Conservation (phyloP, 2,329 filamentous ascomycete genomes). For the Ophiocordyceps robertsii region DNA sequence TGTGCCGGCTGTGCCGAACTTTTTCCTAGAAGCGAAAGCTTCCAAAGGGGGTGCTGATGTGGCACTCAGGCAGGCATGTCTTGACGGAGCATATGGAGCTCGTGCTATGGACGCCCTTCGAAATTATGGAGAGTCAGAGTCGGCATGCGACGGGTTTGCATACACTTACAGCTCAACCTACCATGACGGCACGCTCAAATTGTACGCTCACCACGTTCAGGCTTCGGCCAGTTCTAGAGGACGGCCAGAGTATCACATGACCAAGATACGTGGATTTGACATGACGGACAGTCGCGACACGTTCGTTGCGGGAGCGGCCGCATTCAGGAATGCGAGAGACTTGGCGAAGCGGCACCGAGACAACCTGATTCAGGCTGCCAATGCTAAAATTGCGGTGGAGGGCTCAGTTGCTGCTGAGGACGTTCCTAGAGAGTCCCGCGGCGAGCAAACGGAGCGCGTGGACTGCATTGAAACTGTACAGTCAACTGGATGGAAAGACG, state of each 20-base stretch:
- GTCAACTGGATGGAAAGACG: no score
- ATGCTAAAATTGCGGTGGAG: constrained; percentile 12
- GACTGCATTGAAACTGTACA: no score
- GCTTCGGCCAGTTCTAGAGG: constrained; percentile 13
- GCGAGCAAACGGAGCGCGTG: no score
- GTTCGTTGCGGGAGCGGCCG: constrained; percentile 19
- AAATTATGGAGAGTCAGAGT: constrained; percentile 15
- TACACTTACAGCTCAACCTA: constrained; percentile 24
- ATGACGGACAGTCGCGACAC: constrained; percentile 13
- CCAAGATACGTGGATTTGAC: constrained; percentile 11
- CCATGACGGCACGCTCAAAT: constrained; percentile 13
- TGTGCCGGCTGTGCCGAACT: constrained; percentile 21
- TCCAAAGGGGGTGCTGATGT: constrained; percentile 16
- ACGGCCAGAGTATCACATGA: constrained; percentile 27
- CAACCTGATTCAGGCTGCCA: constrained; percentile 17
- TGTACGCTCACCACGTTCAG: constrained; percentile 22
- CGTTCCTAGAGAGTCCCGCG: no score
- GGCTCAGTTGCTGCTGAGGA: constrained; percentile 4
- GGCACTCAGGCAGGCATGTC: constrained; percentile 18
- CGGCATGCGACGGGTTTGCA: constrained; percentile 21
- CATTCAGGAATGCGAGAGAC: constrained; percentile 24
- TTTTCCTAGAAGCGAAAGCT: constrained; percentile 26
- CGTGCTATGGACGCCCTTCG: constrained; percentile 21
- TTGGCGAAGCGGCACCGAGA: constrained; percentile 22
- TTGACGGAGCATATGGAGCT: constrained; percentile 22